A percentile compares a stretch with the other conserved stretches of the same genome.
Evolutionary conservation across 108 stramenopile genomes (phyloP).

Genomic region (Skeletonema tropicum): DNA sequence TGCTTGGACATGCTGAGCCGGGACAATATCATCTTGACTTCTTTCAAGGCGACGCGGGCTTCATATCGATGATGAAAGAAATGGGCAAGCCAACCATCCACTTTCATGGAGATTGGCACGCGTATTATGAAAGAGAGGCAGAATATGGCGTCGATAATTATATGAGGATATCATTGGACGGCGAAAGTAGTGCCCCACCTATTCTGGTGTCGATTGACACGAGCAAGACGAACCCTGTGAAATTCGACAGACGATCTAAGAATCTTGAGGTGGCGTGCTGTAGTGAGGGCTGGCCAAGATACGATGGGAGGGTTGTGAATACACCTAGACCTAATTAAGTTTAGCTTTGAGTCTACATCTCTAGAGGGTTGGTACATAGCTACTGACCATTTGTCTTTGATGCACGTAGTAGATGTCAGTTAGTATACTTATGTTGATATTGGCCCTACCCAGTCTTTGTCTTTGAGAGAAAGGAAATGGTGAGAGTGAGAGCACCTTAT

Average conservation of each 20-base stretch:
- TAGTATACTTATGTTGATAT: no score
- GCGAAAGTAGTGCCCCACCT: constrained; percentile 28
- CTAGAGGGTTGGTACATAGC: no score
- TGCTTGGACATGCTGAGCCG: constrained; percentile 40
- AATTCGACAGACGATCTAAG: constrained; percentile 23
- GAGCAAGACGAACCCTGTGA: constrained; percentile 33
- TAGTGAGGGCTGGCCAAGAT: constrained; percentile 39
- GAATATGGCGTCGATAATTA: constrained; percentile 37
- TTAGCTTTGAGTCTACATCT: no score
- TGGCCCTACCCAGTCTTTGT: no score
- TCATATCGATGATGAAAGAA: constrained; percentile 22
- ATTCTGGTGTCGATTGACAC: constrained; percentile 35
- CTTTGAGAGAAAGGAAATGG: no score
- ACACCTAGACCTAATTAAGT: background rate
- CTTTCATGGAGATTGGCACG: constrained; percentile 62
- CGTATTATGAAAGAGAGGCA: constrained; percentile 38
- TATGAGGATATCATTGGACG: constrained; percentile 45
- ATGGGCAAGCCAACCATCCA: constrained; percentile 60
- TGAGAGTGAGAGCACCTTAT: no score
- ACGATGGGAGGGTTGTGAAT: background rate
- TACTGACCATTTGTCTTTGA: no score
- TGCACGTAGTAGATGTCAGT: no score
- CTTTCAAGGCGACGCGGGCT: constrained; percentile 24
- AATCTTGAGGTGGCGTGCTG: constrained; percentile 45
- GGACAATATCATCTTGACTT: constrained; percentile 34